phyloP scores from a whole-genome alignment of 331 rosid species.

The Malus hybrid region DNA sequence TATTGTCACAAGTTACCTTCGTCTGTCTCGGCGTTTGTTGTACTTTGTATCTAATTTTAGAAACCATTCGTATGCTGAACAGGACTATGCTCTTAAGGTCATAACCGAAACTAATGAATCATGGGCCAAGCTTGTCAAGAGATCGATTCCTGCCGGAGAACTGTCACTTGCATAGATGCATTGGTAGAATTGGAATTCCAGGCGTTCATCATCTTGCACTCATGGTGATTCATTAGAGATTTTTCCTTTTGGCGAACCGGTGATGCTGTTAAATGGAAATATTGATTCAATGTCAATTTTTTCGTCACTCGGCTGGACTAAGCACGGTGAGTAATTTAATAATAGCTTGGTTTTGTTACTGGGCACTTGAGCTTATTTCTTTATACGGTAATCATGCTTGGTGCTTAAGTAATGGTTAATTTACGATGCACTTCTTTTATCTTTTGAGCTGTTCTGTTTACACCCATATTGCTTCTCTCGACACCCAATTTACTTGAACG shows the following conservation, averaged over 20 bases:
- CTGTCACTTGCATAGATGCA: slow-evolving; percentile 60
- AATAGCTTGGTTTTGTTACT: no score
- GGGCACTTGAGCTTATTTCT: no score
- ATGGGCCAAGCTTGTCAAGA: slow-evolving; percentile 88
- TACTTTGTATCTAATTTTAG: background rate
- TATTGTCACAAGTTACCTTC: background rate
- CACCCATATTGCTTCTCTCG: no score
- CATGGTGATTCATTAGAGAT: slow-evolving; percentile 7
- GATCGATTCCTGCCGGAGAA: slow-evolving; percentile 84
- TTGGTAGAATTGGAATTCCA: slow-evolving; percentile 6
- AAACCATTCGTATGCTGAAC: slow-evolving; percentile 15
- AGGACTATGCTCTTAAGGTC: slow-evolving; percentile 89
- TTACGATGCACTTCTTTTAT: no score
- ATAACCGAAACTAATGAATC: slow-evolving; percentile 82
- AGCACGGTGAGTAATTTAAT: no score
- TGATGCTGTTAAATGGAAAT: background rate
- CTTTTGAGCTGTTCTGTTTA: no score
- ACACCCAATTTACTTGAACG: no score
- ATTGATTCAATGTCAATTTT: no score
- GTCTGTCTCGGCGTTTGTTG: background rate
- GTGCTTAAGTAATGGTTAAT: no score
- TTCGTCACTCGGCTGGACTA: no score
- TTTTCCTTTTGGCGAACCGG: background rate
- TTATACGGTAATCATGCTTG: no score
- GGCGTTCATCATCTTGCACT: background rate